Base-by-base conservation (phyloP, 2,329 filamentous ascomycete species). In the Zalaria sp. region DNA sequence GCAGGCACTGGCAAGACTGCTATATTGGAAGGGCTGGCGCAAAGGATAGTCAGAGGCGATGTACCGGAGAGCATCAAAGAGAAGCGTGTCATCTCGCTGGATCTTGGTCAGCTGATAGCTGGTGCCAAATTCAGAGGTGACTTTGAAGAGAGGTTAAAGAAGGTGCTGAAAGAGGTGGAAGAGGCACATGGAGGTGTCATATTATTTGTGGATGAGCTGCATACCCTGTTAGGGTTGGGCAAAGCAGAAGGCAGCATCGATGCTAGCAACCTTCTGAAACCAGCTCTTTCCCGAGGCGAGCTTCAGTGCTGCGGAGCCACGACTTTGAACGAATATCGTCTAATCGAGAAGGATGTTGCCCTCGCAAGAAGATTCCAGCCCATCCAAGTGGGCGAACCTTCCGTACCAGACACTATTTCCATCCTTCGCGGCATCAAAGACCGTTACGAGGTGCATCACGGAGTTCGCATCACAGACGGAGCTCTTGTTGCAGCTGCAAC, bases 231-330 rank as follows among this genome's bases (percentile, higher is more conserved):
- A 2, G 91, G 91, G 1, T 71, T 96, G 4, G 91, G 91, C 18
- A 96, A 96, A 61, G 85, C 87, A 0, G 89, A 96, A 63, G 91
- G 91, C 4, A 93, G 86, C 35, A 94, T 96, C 47, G 91, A 98
- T 64, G 91, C 91, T 1, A 93, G 85, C 49, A 96, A 96, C 57
- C 68, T 96, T 5, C 68, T 96, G 37, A 98, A 96, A 62, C 91
- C 91, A 26, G 87, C 89, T 1, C 65, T 96, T n/a, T 87, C 87
- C 0, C 73, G 91, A 48, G 91, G 91, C 34, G 88, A 95, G 49
- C 72, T 96, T 4, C 91, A 96, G 62, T 94, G 88, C 64, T 94
- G 87, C 54, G 89, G 91, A 47, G 91, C 91, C 3, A 96, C 91
- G 0, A 98, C 91, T 0, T 65, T 96, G 29, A 83, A 81, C 48